These are phyloP conservation scores for Colletotrichum chlorophyti DNA, from an alignment of 2,329 filamentous ascomycete species.

Conservation along the genomic window DNA sequence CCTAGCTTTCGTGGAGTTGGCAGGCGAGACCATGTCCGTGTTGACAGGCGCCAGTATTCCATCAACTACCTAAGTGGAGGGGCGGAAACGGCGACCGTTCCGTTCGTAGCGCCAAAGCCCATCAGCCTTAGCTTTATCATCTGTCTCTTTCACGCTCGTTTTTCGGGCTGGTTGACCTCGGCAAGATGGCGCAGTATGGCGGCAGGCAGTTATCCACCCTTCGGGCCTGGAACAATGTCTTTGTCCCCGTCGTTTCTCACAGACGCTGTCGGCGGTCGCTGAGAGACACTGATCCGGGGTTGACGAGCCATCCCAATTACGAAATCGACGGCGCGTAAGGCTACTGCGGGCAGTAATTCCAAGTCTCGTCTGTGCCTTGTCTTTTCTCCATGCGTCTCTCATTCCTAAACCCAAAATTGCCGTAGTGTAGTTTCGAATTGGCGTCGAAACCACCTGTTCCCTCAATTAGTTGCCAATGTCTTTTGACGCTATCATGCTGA, in stretches of 20 bases:
- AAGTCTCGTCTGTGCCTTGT: constrained; percentile 20
- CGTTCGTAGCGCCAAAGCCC: constrained; percentile 1
- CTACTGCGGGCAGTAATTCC: constrained; percentile 23
- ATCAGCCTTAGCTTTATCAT: not conserved
- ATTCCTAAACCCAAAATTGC: not conserved
- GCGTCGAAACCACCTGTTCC: constrained; percentile 5
- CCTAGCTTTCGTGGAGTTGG: constrained; percentile 1
- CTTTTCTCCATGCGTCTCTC: constrained; percentile 8
- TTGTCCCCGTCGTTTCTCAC: constrained; percentile 5
- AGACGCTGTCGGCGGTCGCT: too few species aligned
- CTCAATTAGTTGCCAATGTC: too few species aligned
- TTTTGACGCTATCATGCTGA: constrained; percentile 22
- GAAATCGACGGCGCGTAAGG: constrained; percentile 12
- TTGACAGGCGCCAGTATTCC: constrained; percentile 3
- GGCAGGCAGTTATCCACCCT: constrained; percentile 12
- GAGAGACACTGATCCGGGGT: too few species aligned
- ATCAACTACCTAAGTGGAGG: constrained; percentile 17
- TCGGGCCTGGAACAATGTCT: not conserved
- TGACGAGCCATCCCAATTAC: too few species aligned
- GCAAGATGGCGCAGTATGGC: not conserved
- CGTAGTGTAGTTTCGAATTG: not conserved
- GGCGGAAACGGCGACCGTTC: not conserved
- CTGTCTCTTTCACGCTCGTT: constrained; percentile 10
- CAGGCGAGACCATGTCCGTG: not conserved
- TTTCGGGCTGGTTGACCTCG: constrained; percentile 1